Base-by-base conservation (phyloP, 768 basidiomycete species). In the Rhodotorula babjevae region DNA sequence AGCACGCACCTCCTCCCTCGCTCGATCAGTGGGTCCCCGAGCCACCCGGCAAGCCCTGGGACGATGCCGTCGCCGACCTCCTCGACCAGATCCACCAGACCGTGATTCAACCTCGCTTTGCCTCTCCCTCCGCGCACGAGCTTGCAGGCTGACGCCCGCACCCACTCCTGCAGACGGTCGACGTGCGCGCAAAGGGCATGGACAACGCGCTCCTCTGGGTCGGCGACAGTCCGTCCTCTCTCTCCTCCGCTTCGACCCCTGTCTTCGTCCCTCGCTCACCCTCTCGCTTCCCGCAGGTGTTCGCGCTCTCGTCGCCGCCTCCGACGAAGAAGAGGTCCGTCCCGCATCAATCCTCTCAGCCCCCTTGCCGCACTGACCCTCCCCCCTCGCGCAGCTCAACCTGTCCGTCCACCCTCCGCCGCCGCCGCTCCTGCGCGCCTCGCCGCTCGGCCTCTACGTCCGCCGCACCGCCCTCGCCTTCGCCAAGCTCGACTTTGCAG, bases 1-100 rank as follows among this genome's bases (percentile, higher is more conserved):
- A 92, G 81, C 85, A 86, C 4, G 88, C 90, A 19, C 25, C 53
- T 23, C 53, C 61, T 1, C 1, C 16, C 33, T 15, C 31, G 3
- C 59, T 63, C n/a, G 25, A 46, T 16, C 27, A 2, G 15, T 74
- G 60, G 68, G 7, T 46, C 19, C 27, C 27, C 29, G 7, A 42
- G 5, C n/a, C 33, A 16, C 19, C n/a, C 11, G 58, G 36, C 2
- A 18, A 6, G 3, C 40, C 31, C 19, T 31, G 49, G 27, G 1
- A 0, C 1, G 46, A 59, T 23, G 31, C 31, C 19, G 3, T 66
- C 21, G 15, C 25, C 14, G 23, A 8, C 25, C 10, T 8, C 6
- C 1, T 61, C 44, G 44, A 18, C 44, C 16, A 19, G 9, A 1
- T 61, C 16, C 27, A 31, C 8, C 27, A 3, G 11, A 44, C 40